Evolutionary conservation across 2,329 filamentous ascomycete genomes (phyloP).

Genomic region (Zalaria sp.): DNA sequence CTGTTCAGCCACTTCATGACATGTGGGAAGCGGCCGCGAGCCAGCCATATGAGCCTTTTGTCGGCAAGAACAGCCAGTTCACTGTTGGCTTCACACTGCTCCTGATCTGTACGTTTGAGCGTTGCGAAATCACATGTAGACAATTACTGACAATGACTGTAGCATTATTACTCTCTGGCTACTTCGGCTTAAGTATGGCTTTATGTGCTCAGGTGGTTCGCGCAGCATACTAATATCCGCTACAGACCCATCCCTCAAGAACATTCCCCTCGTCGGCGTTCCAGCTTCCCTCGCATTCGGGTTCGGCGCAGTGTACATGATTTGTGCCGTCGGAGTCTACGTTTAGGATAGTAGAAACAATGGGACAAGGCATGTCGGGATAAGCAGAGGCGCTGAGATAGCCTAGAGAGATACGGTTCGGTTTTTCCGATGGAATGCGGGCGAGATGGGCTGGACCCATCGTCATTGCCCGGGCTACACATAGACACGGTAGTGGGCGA

Average conservation of each 20-base stretch:
- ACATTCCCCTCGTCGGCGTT: slow-evolving; percentile 62
- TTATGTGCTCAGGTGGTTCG: not conserved
- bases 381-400: no score
- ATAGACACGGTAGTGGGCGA: no score
- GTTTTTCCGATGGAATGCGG: no score
- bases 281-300: slow-evolving; percentile 82
- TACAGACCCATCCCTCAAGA: slow-evolving; percentile 67
- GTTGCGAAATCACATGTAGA: slow-evolving; percentile 4
- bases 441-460: no score
- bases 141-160: slow-evolving; percentile 7
- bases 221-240: not conserved
- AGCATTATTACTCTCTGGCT: slow-evolving; percentile 55
- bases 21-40: slow-evolving; percentile 87
- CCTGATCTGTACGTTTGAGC: slow-evolving; percentile 38
- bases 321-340: slow-evolving; percentile 97
- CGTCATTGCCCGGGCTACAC: no score
- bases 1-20: slow-evolving; percentile 64
- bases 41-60: slow-evolving; percentile 66
- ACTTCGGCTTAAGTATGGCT: slow-evolving; percentile 71
- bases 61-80: slow-evolving; percentile 78
- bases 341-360: slow-evolving; percentile 39
- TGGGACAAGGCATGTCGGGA: no score
- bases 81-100: slow-evolving; percentile 64
- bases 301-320: slow-evolving; percentile 97
- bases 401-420: no score